Conservation (phyloP, 345 rosid genomes). For the Sapria himalayana region DNA sequence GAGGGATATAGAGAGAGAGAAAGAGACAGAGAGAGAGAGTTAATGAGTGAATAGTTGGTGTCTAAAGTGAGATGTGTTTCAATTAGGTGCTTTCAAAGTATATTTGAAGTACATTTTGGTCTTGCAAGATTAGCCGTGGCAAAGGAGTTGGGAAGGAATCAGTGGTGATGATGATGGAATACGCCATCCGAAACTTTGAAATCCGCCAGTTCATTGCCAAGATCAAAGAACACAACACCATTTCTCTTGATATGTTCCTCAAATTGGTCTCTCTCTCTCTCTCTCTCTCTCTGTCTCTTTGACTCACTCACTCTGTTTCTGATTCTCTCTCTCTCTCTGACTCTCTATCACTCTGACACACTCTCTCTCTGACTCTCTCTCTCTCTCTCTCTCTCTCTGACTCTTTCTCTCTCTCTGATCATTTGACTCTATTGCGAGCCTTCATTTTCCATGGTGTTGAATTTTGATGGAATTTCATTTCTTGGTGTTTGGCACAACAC, state of each 20-base stretch:
- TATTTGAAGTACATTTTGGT: no score
- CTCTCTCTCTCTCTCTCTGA: not conserved
- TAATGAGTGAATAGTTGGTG: no score
- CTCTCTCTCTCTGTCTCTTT: not conserved
- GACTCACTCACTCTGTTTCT: not conserved
- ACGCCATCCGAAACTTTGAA: constrained; percentile 40
- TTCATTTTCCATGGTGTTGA: constrained; percentile 3
- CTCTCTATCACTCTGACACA: no score
- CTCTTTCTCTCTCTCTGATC: not conserved
- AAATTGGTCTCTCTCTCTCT: constrained; percentile 39
- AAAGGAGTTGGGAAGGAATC: constrained; percentile 88
- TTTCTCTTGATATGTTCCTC: constrained; percentile 48
- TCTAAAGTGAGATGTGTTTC: no score
- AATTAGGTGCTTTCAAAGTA: no score
- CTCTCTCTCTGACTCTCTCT: not conserved
- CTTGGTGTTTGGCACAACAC: constrained; percentile 9
- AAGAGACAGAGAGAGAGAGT: no score
- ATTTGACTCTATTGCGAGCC: not conserved
- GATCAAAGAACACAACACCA: constrained; percentile 63
- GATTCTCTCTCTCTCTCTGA: not conserved
- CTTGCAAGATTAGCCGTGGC: constrained; percentile 65
- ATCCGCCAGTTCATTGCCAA: constrained; percentile 46
- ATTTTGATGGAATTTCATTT: no score
- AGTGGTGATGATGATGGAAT: constrained; percentile 75
- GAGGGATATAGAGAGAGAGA: no score